Conservation (phyloP, 2,329 filamentous ascomycete species). For the Diplodia intermedia region DNA sequence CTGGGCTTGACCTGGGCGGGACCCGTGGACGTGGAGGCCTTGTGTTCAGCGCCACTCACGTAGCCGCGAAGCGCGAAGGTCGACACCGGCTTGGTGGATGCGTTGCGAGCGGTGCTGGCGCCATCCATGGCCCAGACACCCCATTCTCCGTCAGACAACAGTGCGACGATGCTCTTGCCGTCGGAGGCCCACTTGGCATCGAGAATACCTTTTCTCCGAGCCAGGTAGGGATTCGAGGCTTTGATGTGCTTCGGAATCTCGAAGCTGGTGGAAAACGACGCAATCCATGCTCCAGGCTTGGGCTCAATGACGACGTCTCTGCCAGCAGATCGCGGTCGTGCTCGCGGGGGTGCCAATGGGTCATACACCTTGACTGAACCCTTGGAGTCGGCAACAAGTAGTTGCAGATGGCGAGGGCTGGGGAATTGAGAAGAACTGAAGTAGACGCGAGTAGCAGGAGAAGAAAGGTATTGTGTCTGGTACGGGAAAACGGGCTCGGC, state of each 20-base stretch:
- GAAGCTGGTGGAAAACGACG: slow-evolving; percentile 45
- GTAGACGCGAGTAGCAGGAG: slow-evolving; percentile 57
- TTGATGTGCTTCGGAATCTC: slow-evolving; percentile 40
- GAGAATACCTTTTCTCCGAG: slow-evolving; percentile 56
- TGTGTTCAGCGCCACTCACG: slow-evolving; percentile 39
- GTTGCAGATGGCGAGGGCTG: slow-evolving; percentile 59
- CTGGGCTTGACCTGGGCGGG: slow-evolving; percentile 38
- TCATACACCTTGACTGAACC: slow-evolving; percentile 66
- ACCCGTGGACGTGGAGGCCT: slow-evolving; percentile 30
- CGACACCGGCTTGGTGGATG: slow-evolving; percentile 35
- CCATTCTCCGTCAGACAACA: slow-evolving; percentile 60
- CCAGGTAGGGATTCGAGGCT: slow-evolving; percentile 42
- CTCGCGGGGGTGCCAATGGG: slow-evolving; percentile 51
- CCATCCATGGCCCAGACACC: slow-evolving; percentile 58
- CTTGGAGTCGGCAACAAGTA: slow-evolving; percentile 62
- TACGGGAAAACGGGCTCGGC: slow-evolving; percentile 52
- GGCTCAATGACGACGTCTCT: slow-evolving; percentile 33
- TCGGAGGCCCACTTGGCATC: slow-evolving; percentile 57
- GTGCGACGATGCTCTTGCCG: slow-evolving; percentile 54
- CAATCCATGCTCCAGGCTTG: slow-evolving; percentile 40
- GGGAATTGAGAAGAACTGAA: slow-evolving; percentile 64
- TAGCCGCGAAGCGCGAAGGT: slow-evolving; percentile 48
- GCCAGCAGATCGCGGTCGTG: slow-evolving; percentile 37
- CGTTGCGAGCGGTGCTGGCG: slow-evolving; percentile 41
- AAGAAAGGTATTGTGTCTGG: slow-evolving; percentile 56